Evolutionary conservation across 805 yeast species (phyloP), one percentile per base, ranked within the genome.

Genomic region (Yamadazyma sp.): DNA sequence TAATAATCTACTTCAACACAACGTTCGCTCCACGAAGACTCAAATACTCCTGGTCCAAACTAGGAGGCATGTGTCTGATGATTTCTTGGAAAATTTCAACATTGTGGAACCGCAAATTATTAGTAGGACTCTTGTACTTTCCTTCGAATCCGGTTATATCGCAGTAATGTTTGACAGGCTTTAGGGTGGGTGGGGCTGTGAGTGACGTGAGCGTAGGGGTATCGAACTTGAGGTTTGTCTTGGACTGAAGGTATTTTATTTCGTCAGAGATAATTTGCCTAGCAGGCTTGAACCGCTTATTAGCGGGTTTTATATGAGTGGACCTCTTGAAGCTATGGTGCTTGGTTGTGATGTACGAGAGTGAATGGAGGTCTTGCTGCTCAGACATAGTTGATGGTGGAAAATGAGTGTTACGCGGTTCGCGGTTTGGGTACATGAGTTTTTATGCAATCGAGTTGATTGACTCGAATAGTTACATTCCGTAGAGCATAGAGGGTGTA

Each of bases 91-190:
- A 90, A 20, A 91, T 82, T 59, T 91, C 97, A 35, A 79, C 79
- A 56, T 91, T 83, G 59, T 85, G 80, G 58, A 80, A 91, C 39
- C 96, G 69, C 36, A 91, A 64, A 28, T 84, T 83, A 51, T 78
- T 84, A 17, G 81, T 71, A 0, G 93, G 93, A 17, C 82, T 73
- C 54, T 76, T 81, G 67, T 91, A 91, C 20, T 64, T 73, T 0
- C 89, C 91, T 33, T 78, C 81, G 14, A 91, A 66, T 0, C 99
- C 99, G 0, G 98, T 91, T 32, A 91, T 80, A 55, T 93, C 99
- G 60, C 99, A 91, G 62, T 88, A 90, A 46, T 80, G 82, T 62
- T 83, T 87, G 12, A 71, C 65, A 0, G 98, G 98, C 45, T 68
- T 75, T 47, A 89, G 62, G 3, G 93, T 83, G 0, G 98, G 98